phyloP scores from a whole-genome alignment of 192 early-diverging fungal genomes.

The Backusella circina region DNA sequence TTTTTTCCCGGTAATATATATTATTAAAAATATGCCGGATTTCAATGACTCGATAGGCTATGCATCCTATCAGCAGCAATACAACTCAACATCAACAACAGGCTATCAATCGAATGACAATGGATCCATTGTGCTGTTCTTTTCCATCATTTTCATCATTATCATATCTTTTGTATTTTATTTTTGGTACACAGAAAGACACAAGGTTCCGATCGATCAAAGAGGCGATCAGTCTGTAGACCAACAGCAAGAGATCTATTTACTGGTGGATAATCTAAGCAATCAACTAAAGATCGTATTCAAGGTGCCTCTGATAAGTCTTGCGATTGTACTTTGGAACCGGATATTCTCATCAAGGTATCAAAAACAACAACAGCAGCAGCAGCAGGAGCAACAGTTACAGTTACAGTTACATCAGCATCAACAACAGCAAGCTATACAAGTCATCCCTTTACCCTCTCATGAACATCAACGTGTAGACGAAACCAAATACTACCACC shows the following conservation, averaged over 20 bases:
- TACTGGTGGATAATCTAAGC: conserved; percentile 32
- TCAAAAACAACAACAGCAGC: background rate
- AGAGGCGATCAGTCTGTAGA: conserved; percentile 28
- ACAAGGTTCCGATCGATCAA: conserved; percentile 27
- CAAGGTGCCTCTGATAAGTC: conserved; percentile 26
- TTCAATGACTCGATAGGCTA: conserved; percentile 18
- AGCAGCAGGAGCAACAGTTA: background rate
- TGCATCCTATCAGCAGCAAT: conserved; percentile 37
- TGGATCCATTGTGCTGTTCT: conserved; percentile 34
- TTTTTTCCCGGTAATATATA: background rate
- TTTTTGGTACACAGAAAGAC: conserved; percentile 40
- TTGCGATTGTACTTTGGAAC: conserved; percentile 24
- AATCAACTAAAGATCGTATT: conserved; percentile 24
- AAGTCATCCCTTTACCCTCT: conserved; percentile 9
- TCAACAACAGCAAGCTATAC: background rate
- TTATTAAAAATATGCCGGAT: background rate
- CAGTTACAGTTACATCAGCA: background rate
- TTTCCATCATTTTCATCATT: conserved; percentile 28
- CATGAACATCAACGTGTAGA: conserved; percentile 29
- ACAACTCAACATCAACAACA: conserved; percentile 10
- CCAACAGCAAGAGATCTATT: conserved; percentile 31
- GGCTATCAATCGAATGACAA: conserved; percentile 23
- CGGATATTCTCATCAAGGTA: background rate
- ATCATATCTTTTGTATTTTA: conserved; percentile 33
- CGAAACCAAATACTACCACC: conserved; percentile 24